Conservation (phyloP, 1,284 basidiomycete genomes). For the Papiliotrema nemorosa region DNA sequence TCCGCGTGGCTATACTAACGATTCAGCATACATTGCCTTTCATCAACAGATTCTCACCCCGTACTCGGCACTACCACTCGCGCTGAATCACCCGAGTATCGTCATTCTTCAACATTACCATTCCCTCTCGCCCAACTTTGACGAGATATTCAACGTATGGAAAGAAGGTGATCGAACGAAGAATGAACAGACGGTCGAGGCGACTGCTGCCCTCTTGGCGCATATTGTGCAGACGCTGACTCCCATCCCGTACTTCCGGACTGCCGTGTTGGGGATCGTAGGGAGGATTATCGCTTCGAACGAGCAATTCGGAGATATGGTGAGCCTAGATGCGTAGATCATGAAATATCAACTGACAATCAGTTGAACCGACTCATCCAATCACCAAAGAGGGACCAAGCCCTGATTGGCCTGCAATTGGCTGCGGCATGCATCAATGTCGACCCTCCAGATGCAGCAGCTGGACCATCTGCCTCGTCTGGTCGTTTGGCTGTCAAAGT, state of each 20-base stretch:
- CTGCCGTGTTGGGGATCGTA: slow-evolving; percentile 38
- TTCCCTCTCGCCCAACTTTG: slow-evolving; percentile 41
- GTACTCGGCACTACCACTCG: slow-evolving; percentile 37
- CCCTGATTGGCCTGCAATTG: slow-evolving; percentile 36
- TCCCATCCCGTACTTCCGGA: slow-evolving; percentile 48
- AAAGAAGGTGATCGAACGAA: slow-evolving; percentile 38
- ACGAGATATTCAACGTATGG: slow-evolving; percentile 49
- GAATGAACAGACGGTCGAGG: slow-evolving; percentile 37
- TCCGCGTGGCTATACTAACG: too few relatives aligned
- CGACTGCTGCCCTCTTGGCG: slow-evolving; percentile 37
- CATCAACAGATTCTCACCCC: slow-evolving; percentile 47
- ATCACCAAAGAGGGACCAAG: slow-evolving; percentile 43
- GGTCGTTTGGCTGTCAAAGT: slow-evolving; percentile 34
- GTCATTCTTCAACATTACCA: slow-evolving; percentile 49
- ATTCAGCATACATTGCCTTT: slow-evolving; percentile 44
- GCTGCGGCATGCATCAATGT: slow-evolving; percentile 39
- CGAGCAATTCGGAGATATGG: slow-evolving; percentile 40
- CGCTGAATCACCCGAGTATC: slow-evolving; percentile 45
- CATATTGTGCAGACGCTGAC: slow-evolving; percentile 44
- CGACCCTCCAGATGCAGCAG: slow-evolving; percentile 30
- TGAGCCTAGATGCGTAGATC: slow-evolving; percentile 15
- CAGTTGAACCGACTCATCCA: slow-evolving; percentile 42
- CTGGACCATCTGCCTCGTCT: slow-evolving; percentile 8
- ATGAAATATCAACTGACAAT: slow-evolving; percentile 2
- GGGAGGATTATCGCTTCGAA: slow-evolving; percentile 36